phyloP scores from a whole-genome alignment of 164 flowering plant genomes.

The Brasenia schreberi region DNA sequence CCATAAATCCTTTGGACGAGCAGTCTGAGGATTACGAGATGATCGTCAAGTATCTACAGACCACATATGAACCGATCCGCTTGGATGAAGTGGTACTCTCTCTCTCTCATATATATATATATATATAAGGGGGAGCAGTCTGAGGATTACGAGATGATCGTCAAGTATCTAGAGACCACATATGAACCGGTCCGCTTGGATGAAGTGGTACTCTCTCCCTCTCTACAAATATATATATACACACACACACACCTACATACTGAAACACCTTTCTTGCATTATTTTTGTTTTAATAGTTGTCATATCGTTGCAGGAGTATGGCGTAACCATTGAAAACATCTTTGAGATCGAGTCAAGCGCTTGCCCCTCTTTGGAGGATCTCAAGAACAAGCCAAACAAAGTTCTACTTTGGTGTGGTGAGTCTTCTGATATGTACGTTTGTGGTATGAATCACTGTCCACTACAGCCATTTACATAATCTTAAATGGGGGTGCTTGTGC shows the following conservation, averaged over 20 bases:
- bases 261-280: neutral
- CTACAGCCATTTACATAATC: too few species aligned
- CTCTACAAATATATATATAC: too few species aligned
- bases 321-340: constrained; percentile 42
- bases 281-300: neutral
- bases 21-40: constrained; percentile 63
- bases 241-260: neutral
- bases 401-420: constrained; percentile 89
- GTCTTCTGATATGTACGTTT: constrained; percentile 3
- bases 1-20: constrained; percentile 38
- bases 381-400: constrained; percentile 64
- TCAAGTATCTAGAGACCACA: constrained; percentile 60
- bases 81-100: constrained; percentile 49
- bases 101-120: too few species aligned
- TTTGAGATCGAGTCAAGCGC: constrained; percentile 45
- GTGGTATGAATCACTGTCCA: too few species aligned
- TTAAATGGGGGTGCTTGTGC: too few species aligned
- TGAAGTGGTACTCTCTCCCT: constrained; percentile 34
- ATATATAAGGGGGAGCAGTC: constrained; percentile 18
- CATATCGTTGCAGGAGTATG: constrained; percentile 39
- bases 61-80: constrained; percentile 63
- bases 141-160: constrained; percentile 68
- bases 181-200: constrained; percentile 62
- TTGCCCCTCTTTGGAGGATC: constrained; percentile 43
- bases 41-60: constrained; percentile 60